Percentiles rank a stretch among this genome's conserved stretches.
Conservation (phyloP, 805 yeast species). For the Pichia ethanolica region DNA sequence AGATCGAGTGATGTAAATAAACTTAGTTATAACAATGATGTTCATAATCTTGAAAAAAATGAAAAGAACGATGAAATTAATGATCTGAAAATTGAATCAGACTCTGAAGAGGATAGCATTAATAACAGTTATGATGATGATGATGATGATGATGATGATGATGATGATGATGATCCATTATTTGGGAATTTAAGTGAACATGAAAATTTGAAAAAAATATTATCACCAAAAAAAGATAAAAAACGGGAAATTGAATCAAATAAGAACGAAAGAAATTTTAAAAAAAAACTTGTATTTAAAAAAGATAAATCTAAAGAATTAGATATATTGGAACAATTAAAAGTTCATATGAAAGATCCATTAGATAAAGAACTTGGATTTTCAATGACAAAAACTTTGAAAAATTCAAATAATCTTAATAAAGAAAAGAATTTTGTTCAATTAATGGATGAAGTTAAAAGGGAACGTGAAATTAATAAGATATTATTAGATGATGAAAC, state of each 20-base stretch:
- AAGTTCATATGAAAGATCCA: slow-evolving; percentile 2
- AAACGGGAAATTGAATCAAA: neutral
- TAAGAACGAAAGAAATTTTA: neutral
- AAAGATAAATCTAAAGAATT: neutral
- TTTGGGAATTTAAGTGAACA: slow-evolving; percentile 5
- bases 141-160: neutral
- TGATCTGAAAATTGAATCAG: too few relatives aligned
- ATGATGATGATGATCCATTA: slow-evolving; percentile 7
- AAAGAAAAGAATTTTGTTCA: neutral
- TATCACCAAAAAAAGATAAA: slow-evolving; percentile 2
- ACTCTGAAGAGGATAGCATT: too few relatives aligned
- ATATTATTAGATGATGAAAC: neutral
- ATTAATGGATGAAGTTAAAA: neutral
- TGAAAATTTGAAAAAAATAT: neutral
- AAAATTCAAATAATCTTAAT: neutral
- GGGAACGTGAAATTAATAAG: slow-evolving; percentile 1
- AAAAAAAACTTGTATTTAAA: too few relatives aligned
- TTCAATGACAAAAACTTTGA: neutral
- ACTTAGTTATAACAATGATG: too few relatives aligned
- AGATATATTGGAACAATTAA: slow-evolving; percentile 5
- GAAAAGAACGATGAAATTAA: too few relatives aligned
- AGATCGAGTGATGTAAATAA: too few relatives aligned
- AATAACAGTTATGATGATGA: too few relatives aligned
- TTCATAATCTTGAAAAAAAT: too few relatives aligned
- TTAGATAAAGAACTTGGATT: slow-evolving; percentile 9